Percentiles rank a stretch among this genome's conserved stretches.
These are phyloP conservation scores for Apiospora saccharicola DNA, from an alignment of 2,329 filamentous ascomycete species.

Conservation along the genomic window DNA sequence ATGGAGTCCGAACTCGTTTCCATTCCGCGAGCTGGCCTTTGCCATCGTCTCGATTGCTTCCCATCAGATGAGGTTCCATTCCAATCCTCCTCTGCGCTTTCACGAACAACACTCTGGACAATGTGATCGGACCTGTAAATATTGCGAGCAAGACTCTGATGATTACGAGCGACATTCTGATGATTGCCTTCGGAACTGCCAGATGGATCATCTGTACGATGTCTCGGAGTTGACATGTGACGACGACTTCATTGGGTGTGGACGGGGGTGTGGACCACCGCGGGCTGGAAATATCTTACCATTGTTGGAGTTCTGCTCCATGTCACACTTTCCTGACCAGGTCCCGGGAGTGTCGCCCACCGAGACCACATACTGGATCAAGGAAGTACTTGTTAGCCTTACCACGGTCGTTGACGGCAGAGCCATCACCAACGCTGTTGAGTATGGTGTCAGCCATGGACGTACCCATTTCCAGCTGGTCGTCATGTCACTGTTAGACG, in stretches of 20 bases:
- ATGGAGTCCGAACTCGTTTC: constrained; percentile 32
- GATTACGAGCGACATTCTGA: too few species aligned
- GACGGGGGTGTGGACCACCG: too few species aligned
- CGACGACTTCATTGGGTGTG: too few species aligned
- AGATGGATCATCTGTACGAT: background rate
- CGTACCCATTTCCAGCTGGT: background rate
- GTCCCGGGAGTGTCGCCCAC: background rate
- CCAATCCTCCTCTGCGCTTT: too few species aligned
- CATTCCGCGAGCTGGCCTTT: constrained; percentile 33
- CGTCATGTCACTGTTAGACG: background rate
- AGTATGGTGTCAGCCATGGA: background rate
- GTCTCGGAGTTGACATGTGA: background rate
- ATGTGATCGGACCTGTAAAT: too few species aligned
- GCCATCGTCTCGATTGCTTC: background rate
- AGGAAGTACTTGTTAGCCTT: background rate
- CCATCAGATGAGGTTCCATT: background rate
- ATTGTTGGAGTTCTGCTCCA: background rate
- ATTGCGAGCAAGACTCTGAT: too few species aligned
- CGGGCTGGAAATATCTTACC: background rate
- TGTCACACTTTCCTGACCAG: background rate
- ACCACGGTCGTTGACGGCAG: background rate
- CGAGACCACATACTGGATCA: background rate
- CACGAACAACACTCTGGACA: too few species aligned
- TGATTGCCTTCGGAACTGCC: too few species aligned
- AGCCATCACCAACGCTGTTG: background rate